These are phyloP conservation scores for Alternaria conjuncta DNA, from an alignment of 2,329 filamentous ascomycete genomes.

Conservation along the genomic window DNA sequence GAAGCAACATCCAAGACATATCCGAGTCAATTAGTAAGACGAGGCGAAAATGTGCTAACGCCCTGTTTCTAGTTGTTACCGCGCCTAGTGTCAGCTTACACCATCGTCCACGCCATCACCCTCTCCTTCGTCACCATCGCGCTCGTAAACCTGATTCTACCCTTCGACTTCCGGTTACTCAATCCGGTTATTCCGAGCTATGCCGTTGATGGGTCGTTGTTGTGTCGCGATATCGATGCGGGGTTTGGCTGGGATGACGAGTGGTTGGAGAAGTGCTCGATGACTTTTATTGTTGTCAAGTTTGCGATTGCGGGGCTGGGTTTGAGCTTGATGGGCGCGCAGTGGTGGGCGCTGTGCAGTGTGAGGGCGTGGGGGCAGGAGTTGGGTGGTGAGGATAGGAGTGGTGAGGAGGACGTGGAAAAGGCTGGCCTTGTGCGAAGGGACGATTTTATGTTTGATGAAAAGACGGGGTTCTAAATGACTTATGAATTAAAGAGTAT, in stretches of 20 bases:
- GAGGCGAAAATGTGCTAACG: slow-evolving; percentile 17
- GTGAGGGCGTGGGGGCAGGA: slow-evolving; percentile 38
- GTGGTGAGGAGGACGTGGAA: slow-evolving; percentile 17
- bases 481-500: slow-evolving; percentile 10
- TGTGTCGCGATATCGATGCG: slow-evolving; percentile 37
- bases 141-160: slow-evolving; percentile 32
- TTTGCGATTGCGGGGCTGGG: slow-evolving; percentile 28
- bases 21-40: not conserved
- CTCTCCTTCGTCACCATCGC: slow-evolving; percentile 37
- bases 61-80: slow-evolving; percentile 25
- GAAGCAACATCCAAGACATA: not conserved
- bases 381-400: slow-evolving; percentile 2
- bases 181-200: slow-evolving; percentile 31
- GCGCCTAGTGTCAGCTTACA: slow-evolving; percentile 35
- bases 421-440: slow-evolving; percentile 13
- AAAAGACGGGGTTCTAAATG: slow-evolving; percentile 17
- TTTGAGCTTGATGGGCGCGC: slow-evolving; percentile 36
- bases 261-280: slow-evolving; percentile 38
- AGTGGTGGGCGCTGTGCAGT: slow-evolving; percentile 44
- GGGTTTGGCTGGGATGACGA: slow-evolving; percentile 37
- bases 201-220: slow-evolving; percentile 26
- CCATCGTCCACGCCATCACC: slow-evolving; percentile 32
- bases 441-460: not conserved
- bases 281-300: slow-evolving; percentile 32
- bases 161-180: slow-evolving; percentile 23